phyloP scores from a whole-genome alignment of 2,329 filamentous ascomycete species.

The Diaporthe longicolla region DNA sequence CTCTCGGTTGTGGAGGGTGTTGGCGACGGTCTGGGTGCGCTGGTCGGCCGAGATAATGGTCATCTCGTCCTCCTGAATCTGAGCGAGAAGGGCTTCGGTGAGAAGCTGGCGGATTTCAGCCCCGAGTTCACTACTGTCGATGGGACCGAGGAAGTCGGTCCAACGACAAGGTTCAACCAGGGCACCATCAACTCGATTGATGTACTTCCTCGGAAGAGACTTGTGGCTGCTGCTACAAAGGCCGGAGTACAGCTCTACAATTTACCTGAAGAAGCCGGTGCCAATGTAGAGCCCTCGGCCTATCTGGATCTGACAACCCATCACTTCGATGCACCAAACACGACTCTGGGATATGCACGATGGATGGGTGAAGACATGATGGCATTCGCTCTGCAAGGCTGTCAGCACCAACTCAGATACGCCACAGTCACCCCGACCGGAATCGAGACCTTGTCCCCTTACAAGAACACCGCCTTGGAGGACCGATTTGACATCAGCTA shows the following conservation, averaged over 20 bases:
- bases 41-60: conserved; percentile 66
- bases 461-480: conserved; percentile 51
- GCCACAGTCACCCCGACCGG: conserved; percentile 63
- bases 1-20: conserved; percentile 59
- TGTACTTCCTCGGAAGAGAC: conserved; percentile 46
- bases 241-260: conserved; percentile 54
- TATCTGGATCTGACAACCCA: conserved; percentile 45
- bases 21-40: conserved; percentile 52
- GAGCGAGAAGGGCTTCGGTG: conserved; percentile 52
- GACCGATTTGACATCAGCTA: conserved; percentile 47
- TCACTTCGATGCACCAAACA: conserved; percentile 40
- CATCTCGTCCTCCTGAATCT: conserved; percentile 61
- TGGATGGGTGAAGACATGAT: conserved; percentile 62
- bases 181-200: conserved; percentile 55
- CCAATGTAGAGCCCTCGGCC: conserved; percentile 42
- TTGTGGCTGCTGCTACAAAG: conserved; percentile 54
- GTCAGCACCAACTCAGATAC: conserved; percentile 60
- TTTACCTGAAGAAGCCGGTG: conserved; percentile 44
- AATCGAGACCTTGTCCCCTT: conserved; percentile 53
- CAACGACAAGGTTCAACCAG: conserved; percentile 43
- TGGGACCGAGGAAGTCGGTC: conserved; percentile 8
- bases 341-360: conserved; percentile 53
- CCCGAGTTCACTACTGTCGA: conserved; percentile 44
- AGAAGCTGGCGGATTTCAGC: conserved; percentile 48
- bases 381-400: conserved; percentile 61